Conservation (phyloP, 1,284 basidiomycete genomes). For the Psilocybe mexicana region DNA sequence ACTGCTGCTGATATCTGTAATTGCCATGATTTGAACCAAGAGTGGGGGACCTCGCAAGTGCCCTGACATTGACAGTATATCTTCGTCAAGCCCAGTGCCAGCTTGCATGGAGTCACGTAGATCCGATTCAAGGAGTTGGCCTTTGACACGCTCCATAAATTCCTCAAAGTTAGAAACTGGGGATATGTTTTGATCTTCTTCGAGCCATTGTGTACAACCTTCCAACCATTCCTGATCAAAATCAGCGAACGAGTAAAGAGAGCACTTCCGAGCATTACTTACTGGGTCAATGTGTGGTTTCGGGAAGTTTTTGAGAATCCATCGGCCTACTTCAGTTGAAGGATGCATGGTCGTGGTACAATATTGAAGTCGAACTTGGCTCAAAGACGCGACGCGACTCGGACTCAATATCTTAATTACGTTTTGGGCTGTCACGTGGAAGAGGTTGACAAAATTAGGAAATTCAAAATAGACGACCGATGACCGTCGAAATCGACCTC, state of each 20-base stretch:
- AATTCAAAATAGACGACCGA: too few relatives aligned
- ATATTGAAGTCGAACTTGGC: neutral
- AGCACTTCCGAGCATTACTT: constrained; percentile 21
- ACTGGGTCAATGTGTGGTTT: constrained; percentile 59
- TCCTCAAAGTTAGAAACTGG: constrained; percentile 46
- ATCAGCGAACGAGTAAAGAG: constrained; percentile 4
- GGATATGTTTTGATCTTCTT: constrained; percentile 46
- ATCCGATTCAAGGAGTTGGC: constrained; percentile 70
- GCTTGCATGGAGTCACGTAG: constrained; percentile 66
- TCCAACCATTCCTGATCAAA: constrained; percentile 66
- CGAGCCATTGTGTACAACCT: constrained; percentile 67
- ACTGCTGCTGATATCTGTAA: constrained; percentile 76
- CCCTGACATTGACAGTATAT: constrained; percentile 40
- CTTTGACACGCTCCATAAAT: constrained; percentile 49
- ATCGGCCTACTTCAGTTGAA: constrained; percentile 38
- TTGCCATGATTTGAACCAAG: constrained; percentile 67
- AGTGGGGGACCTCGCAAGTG: constrained; percentile 47
- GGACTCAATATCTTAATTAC: neutral
- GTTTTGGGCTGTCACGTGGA: neutral
- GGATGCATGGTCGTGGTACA: constrained; percentile 30
- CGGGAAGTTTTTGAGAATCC: constrained; percentile 50
- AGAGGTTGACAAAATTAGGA: too few relatives aligned
- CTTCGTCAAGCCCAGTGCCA: constrained; percentile 63
- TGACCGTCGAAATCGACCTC: too few relatives aligned
- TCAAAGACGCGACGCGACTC: neutral